A percentile compares a stretch with the other conserved stretches of the same genome.
phyloP scores from a whole-genome alignment of 805 yeast genomes.

The Metahyphopichia silvanorum region DNA sequence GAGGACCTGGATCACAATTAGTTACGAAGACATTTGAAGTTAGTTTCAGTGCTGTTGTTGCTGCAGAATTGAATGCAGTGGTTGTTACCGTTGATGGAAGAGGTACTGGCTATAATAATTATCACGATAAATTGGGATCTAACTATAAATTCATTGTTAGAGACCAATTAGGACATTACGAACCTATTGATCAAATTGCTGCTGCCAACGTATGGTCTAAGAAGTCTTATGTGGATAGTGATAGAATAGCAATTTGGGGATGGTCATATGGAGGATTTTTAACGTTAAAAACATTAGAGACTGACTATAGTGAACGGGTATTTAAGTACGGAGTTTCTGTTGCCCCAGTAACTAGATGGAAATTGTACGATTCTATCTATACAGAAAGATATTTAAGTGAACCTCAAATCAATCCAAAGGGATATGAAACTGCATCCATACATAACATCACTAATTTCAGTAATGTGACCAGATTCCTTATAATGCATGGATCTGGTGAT shows the following conservation, averaged over 20 bases:
- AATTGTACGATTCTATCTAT: slow-evolving; percentile 70
- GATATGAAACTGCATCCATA: slow-evolving; percentile 45
- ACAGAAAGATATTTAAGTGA: slow-evolving; percentile 73
- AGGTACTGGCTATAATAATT: slow-evolving; percentile 90
- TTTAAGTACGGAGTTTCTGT: slow-evolving; percentile 79
- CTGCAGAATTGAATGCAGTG: slow-evolving; percentile 74
- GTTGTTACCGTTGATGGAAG: slow-evolving; percentile 96
- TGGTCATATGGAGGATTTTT: slow-evolving; percentile 87
- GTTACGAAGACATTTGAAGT: slow-evolving; percentile 62
- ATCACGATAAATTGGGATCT: slow-evolving; percentile 40
- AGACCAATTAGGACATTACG: slow-evolving; percentile 77
- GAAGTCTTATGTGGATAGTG: slow-evolving; percentile 58
- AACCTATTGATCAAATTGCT: slow-evolving; percentile 80
- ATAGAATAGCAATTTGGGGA: slow-evolving; percentile 73
- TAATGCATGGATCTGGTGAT: slow-evolving; percentile 84
- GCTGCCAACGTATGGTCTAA: slow-evolving; percentile 75
- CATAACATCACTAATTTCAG: slow-evolving; percentile 45
- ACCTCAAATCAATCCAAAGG: slow-evolving; percentile 47
- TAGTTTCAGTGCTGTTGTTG: slow-evolving; percentile 69
- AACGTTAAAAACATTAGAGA: slow-evolving; percentile 70
- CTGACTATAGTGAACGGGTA: slow-evolving; percentile 50
- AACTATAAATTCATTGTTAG: slow-evolving; percentile 74
- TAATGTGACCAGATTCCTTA: slow-evolving; percentile 51
- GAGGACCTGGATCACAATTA: slow-evolving; percentile 92
- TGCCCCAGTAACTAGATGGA: slow-evolving; percentile 85